phyloP scores from a whole-genome alignment of 1,139 yeast species.

The Candida gigantensis region DNA sequence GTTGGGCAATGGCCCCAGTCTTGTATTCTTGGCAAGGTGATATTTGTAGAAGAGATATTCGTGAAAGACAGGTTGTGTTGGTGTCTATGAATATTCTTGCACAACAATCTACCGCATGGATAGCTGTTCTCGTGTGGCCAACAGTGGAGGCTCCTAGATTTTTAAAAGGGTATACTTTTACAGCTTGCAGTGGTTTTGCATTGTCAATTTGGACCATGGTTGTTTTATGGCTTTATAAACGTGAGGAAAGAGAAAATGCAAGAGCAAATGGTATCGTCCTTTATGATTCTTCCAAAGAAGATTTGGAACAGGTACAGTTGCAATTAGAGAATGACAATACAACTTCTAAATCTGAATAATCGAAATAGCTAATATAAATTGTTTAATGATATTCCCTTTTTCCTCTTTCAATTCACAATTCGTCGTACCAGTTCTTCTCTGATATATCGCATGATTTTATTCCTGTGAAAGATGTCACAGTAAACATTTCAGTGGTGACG shows the following conservation, averaged over 20 bases:
- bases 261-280: constrained; percentile 52
- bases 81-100: constrained; percentile 48
- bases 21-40: constrained; percentile 49
- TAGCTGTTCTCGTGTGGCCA: constrained; percentile 49
- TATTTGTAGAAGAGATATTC: constrained; percentile 45
- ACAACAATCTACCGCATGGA: constrained; percentile 47
- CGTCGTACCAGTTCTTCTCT: too few species aligned
- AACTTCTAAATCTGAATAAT: not conserved
- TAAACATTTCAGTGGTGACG: too few species aligned
- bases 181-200: constrained; percentile 54
- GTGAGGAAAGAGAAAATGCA: constrained; percentile 54
- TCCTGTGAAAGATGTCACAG: too few species aligned
- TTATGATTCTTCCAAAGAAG: constrained; percentile 35
- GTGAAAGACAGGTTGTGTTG: constrained; percentile 45
- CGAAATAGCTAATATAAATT: not conserved
- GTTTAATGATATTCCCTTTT: too few species aligned
- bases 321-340: not conserved
- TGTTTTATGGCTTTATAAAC: constrained; percentile 58
- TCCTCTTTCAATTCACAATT: too few species aligned
- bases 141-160: constrained; percentile 43
- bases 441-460: too few species aligned
- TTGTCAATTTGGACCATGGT: constrained; percentile 55
- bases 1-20: constrained; percentile 55
- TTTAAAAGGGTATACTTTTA: constrained; percentile 45
- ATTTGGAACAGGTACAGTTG: constrained; percentile 3